A percentile compares a stretch with the other conserved stretches of the same genome.
These are phyloP conservation scores for Ceratopteris richardii DNA, from an alignment of 75 land plant species.

Conservation along the genomic window DNA sequence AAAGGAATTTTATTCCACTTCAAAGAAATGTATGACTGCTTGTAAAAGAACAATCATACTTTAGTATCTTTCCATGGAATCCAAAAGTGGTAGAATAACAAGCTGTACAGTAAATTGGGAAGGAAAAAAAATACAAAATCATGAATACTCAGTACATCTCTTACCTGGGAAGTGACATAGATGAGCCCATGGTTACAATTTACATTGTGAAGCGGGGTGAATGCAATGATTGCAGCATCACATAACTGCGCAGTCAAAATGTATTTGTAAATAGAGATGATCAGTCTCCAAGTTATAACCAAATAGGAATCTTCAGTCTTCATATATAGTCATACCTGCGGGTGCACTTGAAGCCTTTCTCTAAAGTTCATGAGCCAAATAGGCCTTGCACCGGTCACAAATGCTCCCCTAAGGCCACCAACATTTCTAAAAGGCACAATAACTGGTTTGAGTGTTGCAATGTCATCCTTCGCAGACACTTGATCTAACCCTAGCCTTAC, in stretches of 20 bases:
- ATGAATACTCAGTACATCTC: too few relatives aligned
- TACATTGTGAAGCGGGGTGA: conserved; percentile 89
- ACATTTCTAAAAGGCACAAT: conserved; percentile 71
- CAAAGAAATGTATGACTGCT: background rate
- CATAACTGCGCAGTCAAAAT: conserved; percentile 42
- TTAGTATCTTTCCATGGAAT: too few relatives aligned
- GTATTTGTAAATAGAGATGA: too few relatives aligned
- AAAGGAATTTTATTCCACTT: background rate
- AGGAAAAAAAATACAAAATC: conserved; percentile 1
- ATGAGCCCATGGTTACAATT: conserved; percentile 95
- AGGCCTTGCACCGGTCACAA: conserved; percentile 79
- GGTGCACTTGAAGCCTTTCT: conserved; percentile 84
- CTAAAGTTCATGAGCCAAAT: conserved; percentile 91
- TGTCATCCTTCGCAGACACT: conserved; percentile 51
- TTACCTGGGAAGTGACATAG: conserved; percentile 85
- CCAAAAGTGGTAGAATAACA: too few relatives aligned
- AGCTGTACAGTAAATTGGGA: too few relatives aligned
- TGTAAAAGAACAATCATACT: too few relatives aligned
- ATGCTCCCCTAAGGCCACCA: conserved; percentile 79
- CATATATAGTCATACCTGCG: conserved; percentile 68
- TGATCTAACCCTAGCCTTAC: conserved; percentile 48
- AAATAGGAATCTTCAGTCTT: background rate
- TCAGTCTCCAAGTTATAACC: too few relatives aligned
- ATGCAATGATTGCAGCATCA: conserved; percentile 86
- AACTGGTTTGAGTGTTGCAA: conserved; percentile 16